A percentile compares a stretch with the other conserved stretches of the same genome.
phyloP scores from a whole-genome alignment of 2,329 filamentous ascomycete species.

The Dactylonectria macrodidyma region DNA sequence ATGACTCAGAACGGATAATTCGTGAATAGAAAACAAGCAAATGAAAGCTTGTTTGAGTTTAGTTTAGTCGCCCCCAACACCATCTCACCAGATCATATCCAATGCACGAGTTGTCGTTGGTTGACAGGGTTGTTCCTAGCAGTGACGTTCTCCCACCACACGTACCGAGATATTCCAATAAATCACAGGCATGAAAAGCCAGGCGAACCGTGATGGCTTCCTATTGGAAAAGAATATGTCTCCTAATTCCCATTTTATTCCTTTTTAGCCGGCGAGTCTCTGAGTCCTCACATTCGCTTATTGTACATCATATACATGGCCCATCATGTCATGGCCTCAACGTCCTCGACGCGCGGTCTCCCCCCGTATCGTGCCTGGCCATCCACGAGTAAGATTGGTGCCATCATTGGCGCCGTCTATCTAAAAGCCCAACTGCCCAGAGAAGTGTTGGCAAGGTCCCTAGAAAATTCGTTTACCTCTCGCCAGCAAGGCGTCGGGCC shows the following conservation, averaged over 20 bases:
- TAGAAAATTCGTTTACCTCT: slow-evolving; percentile 60
- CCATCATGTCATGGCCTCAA: slow-evolving; percentile 13
- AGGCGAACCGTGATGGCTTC: background rate
- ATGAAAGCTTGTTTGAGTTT: background rate
- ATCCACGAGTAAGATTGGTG: slow-evolving; percentile 7
- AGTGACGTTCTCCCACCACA: slow-evolving; percentile 18
- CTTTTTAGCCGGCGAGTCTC: slow-evolving; percentile 25
- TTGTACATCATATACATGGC: slow-evolving; percentile 35
- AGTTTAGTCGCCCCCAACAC: background rate
- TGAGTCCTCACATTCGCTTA: slow-evolving; percentile 28
- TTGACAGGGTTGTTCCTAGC: slow-evolving; percentile 15
- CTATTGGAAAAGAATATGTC: background rate
- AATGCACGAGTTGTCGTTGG: slow-evolving; percentile 3
- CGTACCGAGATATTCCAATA: slow-evolving; percentile 12
- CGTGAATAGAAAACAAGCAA: background rate
- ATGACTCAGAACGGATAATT: background rate
- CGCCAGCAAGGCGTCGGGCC: slow-evolving; percentile 84
- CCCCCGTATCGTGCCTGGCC: slow-evolving; percentile 3
- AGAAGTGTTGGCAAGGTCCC: background rate
- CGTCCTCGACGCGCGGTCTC: slow-evolving; percentile 14
- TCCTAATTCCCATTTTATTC: slow-evolving; percentile 26
- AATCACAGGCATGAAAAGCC: background rate
- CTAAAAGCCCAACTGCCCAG: slow-evolving; percentile 7
- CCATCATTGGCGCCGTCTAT: slow-evolving; percentile 16
- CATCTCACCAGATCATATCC: background rate